Evolutionary conservation across 2,329 filamentous ascomycete genomes (phyloP), one percentile per base, ranked within the genome.

Genomic region (Blastomyces percursus): DNA sequence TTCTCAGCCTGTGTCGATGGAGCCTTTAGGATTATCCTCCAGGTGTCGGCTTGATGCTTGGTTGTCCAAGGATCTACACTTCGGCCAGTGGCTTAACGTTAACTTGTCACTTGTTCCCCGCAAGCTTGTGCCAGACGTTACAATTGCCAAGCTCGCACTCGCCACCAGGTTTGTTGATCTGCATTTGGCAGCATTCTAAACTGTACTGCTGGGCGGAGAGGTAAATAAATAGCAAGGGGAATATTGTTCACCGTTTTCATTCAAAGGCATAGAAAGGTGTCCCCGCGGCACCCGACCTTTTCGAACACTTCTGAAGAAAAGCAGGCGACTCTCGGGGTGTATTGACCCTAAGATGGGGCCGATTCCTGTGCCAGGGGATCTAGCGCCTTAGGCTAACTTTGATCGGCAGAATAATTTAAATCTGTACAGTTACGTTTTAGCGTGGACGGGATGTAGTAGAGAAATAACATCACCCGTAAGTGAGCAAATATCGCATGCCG

Each of bases 121-220:
- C 19, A 56, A 44, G 38, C 38, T 56, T 61, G 8, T 51, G 51
- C 44, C n/a, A 56, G 46, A 61, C 51, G 51, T 61, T 61, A 32
- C 60, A 61, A 40, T 56, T 32, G 51, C 60, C 51, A 56, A 61
- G 38, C 14, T 24, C 24, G 42, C 56, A 56, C n/a, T 16, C 12
- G 32, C 52, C 35, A 30, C 51, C 9, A 19, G n/a, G 19, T 30
- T 35, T 9, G 5, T 54, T 54, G 30, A 14, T 12, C 19, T 4
- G 51, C 8, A n/a, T 35, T 32, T 54, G 30, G 35, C 8, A 54
- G n/a, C 19, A 9, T 14, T 11, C 11, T 14, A n/a, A n/a, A n/a
- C n/a, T n/a, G n/a, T n/a, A 9, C 48, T 51, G 1, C 14, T 51
- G 21, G 21, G 48, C 21, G 11, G 3, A 21, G 8, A 24, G 46